Conservation (phyloP, 352 stramenopile genomes). For the Pythium aphanidermatum region DNA sequence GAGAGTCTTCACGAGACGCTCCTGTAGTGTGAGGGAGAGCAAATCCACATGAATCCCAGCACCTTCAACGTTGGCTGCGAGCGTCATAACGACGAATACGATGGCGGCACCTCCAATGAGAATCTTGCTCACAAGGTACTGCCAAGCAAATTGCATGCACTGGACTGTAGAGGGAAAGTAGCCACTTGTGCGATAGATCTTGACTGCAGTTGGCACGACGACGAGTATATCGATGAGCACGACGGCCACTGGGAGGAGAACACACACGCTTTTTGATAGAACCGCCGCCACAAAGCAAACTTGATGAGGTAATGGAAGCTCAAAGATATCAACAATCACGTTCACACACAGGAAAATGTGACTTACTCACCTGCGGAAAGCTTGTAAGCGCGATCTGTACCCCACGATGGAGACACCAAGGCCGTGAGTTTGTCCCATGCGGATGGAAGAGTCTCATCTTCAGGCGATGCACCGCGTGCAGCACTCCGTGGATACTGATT, state of each 20-base stretch:
- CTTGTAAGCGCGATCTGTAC: slow-evolving; percentile 4
- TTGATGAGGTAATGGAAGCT: slow-evolving; percentile 12
- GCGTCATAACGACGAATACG: slow-evolving; percentile 28
- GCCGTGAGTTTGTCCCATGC: slow-evolving; percentile 8
- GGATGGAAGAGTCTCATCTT: slow-evolving; percentile 13
- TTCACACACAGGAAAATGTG: slow-evolving; percentile 6
- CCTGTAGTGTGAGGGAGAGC: slow-evolving; percentile 23
- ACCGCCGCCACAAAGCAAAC: slow-evolving; percentile 32
- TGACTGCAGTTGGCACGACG: no score
- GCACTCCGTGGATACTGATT: slow-evolving; percentile 1
- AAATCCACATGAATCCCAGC: slow-evolving; percentile 32
- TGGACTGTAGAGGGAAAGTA: slow-evolving; percentile 1
- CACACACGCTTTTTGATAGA: slow-evolving; percentile 50
- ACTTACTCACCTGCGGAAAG: slow-evolving; percentile 18
- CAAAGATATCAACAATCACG: no score
- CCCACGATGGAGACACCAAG: neutral
- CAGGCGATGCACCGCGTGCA: slow-evolving; percentile 8
- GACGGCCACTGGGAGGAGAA: slow-evolving; percentile 31
- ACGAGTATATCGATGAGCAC: slow-evolving; percentile 33
- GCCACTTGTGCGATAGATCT: neutral
- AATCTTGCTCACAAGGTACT: slow-evolving; percentile 24
- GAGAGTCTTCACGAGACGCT: slow-evolving; percentile 43
- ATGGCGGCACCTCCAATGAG: slow-evolving; percentile 17
- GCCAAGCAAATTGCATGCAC: neutral
- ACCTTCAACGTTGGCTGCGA: slow-evolving; percentile 41